phyloP scores from a whole-genome alignment of 768 basidiomycete species.

The Boletus reticulatus region DNA sequence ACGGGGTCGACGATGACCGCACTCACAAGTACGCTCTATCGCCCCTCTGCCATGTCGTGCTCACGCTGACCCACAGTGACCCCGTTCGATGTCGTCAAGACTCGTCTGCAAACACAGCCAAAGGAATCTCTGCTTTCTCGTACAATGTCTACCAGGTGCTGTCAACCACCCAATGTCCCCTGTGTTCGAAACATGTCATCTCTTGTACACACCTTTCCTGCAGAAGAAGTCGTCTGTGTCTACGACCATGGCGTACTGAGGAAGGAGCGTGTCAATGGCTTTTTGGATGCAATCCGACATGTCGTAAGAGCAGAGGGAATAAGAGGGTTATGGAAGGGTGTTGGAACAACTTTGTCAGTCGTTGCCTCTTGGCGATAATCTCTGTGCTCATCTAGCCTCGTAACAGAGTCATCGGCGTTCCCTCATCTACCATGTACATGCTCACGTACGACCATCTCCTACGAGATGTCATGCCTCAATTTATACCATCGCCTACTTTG shows the following conservation, averaged over 20 bases:
- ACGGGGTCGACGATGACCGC: slow-evolving; percentile 80
- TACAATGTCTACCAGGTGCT: slow-evolving; percentile 59
- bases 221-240: slow-evolving; percentile 71
- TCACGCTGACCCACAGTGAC: slow-evolving; percentile 70
- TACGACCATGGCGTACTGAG: slow-evolving; percentile 73
- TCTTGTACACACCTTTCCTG: slow-evolving; percentile 51
- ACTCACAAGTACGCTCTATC: slow-evolving; percentile 63
- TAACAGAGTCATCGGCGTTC: slow-evolving; percentile 81
- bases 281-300: slow-evolving; percentile 78
- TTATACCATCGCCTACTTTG: slow-evolving; percentile 51
- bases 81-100: slow-evolving; percentile 98
- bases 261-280: slow-evolving; percentile 76
- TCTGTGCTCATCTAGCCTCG: slow-evolving; percentile 6
- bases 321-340: slow-evolving; percentile 92
- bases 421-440: slow-evolving; percentile 92
- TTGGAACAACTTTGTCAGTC: slow-evolving; percentile 82
- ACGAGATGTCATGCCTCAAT: slow-evolving; percentile 55
- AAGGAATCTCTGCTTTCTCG: slow-evolving; percentile 50
- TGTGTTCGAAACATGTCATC: slow-evolving; percentile 83
- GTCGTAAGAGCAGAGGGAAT: slow-evolving; percentile 81
- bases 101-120: slow-evolving; percentile 92
- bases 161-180: slow-evolving; percentile 52
- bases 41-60: not conserved
- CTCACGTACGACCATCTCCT: slow-evolving; percentile 90
- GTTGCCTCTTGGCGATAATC: not conserved